phyloP scores from a whole-genome alignment of 2,329 filamentous ascomycete species.

The Saccharata proteae region DNA sequence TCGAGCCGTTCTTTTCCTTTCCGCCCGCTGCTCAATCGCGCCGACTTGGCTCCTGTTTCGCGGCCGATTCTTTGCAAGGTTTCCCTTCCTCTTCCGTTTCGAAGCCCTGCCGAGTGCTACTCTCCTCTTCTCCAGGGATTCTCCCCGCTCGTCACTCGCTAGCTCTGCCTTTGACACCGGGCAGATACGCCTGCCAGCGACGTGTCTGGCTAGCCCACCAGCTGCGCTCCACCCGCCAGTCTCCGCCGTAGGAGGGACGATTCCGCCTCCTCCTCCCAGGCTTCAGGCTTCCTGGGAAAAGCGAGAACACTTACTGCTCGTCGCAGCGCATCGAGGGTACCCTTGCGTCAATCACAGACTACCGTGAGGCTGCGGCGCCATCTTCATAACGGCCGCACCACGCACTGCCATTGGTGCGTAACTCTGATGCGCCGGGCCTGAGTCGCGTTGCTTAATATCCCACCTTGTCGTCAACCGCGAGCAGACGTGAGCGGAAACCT shows the following conservation, averaged over 20 bases:
- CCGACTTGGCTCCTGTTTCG: slow-evolving; percentile 7
- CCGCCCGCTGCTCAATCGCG: slow-evolving; percentile 9
- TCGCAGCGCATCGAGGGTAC: slow-evolving; percentile 24
- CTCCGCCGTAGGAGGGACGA: slow-evolving; percentile 23
- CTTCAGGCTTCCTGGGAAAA: slow-evolving; percentile 4
- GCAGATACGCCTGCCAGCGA: slow-evolving; percentile 16
- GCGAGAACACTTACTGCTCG: slow-evolving; percentile 19
- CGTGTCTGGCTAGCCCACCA: slow-evolving; percentile 19
- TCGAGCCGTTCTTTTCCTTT: too few species aligned
- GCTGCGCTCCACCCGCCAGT: slow-evolving; percentile 15
- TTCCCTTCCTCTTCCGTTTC: slow-evolving; percentile 9
- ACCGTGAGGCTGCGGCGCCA: slow-evolving; percentile 24
- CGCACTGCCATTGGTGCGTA: slow-evolving; percentile 19
- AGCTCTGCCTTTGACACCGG: slow-evolving; percentile 15
- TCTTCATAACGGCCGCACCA: slow-evolving; percentile 15
- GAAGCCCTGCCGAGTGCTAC: slow-evolving; percentile 18
- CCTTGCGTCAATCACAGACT: slow-evolving; percentile 19
- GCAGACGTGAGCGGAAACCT: slow-evolving; percentile 16
- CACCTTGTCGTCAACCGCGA: slow-evolving; percentile 17
- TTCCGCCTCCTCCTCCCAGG: slow-evolving; percentile 18
- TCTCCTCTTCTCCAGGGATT: slow-evolving; percentile 17
- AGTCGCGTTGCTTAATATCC: slow-evolving; percentile 22
- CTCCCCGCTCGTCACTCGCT: slow-evolving; percentile 24
- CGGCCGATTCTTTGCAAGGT: slow-evolving; percentile 8
- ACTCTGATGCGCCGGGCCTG: slow-evolving; percentile 20